Evolutionary conservation across 345 rosid genomes (phyloP).

Genomic region (Schrenkiella parvula): DNA sequence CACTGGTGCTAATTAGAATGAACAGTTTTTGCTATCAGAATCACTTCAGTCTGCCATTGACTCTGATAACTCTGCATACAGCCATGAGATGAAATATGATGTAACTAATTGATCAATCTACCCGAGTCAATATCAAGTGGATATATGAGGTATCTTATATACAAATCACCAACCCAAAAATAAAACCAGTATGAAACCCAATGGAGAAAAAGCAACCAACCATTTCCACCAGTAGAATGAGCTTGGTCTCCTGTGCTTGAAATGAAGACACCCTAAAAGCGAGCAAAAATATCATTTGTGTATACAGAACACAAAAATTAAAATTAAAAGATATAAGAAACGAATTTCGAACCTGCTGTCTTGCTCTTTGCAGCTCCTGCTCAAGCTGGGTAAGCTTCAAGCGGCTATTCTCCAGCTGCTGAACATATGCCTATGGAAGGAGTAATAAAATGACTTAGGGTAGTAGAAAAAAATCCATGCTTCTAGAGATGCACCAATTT

Average conservation of each 20-base stretch:
- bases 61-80: neutral
- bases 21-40: neutral
- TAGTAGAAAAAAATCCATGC: neutral
- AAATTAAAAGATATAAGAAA: neutral
- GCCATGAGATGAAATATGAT: neutral
- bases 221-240: conserved; percentile 93
- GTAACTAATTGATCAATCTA: conserved; percentile 7
- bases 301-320: neutral
- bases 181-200: neutral
- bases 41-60: neutral
- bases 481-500: neutral
- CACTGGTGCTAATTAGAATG: neutral
- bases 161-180: neutral
- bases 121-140: neutral
- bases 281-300: neutral
- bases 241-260: conserved; percentile 96
- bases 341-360: conserved; percentile 75
- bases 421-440: conserved; percentile 81
- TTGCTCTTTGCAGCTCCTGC: conserved; percentile 97
- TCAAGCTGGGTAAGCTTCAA: conserved; percentile 93
- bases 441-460: neutral
- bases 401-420: conserved; percentile 96
- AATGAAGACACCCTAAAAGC: conserved; percentile 79
- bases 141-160: neutral
- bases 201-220: conserved; percentile 37